These are phyloP conservation scores for Pichia nanzhaoensis DNA, from an alignment of 805 yeast species.

Conservation along the genomic window DNA sequence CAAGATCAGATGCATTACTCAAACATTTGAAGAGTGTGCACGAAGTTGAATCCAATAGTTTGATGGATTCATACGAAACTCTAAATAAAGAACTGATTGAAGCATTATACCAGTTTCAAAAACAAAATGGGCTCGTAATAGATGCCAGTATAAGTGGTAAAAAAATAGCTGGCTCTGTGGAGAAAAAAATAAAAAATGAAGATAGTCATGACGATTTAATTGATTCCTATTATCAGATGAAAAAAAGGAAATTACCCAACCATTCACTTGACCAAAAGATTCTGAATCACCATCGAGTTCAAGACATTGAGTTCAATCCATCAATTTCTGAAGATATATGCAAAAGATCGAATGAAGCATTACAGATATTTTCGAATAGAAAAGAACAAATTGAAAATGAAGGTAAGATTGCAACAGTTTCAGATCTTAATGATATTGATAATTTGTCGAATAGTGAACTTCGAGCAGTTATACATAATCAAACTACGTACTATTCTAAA, in stretches of 20 bases:
- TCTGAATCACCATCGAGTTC: conserved; percentile 10
- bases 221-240: conserved; percentile 11
- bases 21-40: conserved; percentile 60
- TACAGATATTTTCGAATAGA: conserved; percentile 8
- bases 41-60: conserved; percentile 34
- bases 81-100: conserved; percentile 9
- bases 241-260: conserved; percentile 3
- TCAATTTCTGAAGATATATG: conserved; percentile 9
- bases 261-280: conserved; percentile 11
- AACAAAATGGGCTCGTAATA: conserved; percentile 5
- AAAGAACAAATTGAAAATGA: conserved; percentile 3
- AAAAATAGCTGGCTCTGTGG: conserved; percentile 3
- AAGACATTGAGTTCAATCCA: conserved; percentile 16
- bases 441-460: conserved; percentile 16
- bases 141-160: conserved; percentile 6
- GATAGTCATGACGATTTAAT: conserved; percentile 11
- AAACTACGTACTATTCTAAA: conserved; percentile 20
- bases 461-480: conserved; percentile 12
- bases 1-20: conserved; percentile 54
- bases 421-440: conserved; percentile 13
- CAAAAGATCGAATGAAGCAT: conserved; percentile 7
- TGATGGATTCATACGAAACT: conserved; percentile 18
- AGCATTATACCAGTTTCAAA: conserved; percentile 6
- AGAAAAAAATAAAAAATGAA: conserved; percentile 6
- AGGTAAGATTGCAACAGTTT: conserved; percentile 5